Evolutionary conservation across 1,139 yeast genomes (phyloP).

Genomic region (Hansenula anomala): DNA sequence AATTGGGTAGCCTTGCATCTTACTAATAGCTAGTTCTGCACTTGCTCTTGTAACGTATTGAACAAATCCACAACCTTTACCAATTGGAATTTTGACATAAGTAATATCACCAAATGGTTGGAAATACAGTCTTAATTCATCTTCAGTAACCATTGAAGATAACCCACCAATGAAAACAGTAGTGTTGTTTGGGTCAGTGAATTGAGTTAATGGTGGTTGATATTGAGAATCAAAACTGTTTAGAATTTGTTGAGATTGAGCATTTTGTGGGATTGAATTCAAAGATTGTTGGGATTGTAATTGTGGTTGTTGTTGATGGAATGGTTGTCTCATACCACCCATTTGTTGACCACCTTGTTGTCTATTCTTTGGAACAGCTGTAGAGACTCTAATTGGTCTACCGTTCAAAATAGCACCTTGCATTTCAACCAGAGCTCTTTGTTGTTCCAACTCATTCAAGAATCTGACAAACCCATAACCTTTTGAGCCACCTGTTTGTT

Average conservation of each 20-base stretch:
- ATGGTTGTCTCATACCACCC: background rate
- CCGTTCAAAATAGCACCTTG: constrained; percentile 74
- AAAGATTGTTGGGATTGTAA: constrained; percentile 6
- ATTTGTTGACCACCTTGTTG: constrained; percentile 15
- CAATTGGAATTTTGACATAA: constrained; percentile 85
- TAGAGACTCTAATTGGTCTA: constrained; percentile 71
- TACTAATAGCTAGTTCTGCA: constrained; percentile 86
- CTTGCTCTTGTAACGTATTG: constrained; percentile 74
- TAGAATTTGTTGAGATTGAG: constrained; percentile 16
- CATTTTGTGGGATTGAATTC: constrained; percentile 4
- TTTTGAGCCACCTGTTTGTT: constrained; percentile 67
- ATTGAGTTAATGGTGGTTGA: constrained; percentile 44
- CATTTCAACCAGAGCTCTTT: constrained; percentile 75
- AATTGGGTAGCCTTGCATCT: constrained; percentile 90
- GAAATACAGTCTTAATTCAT: constrained; percentile 67
- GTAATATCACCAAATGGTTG: constrained; percentile 82
- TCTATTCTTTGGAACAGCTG: constrained; percentile 64
- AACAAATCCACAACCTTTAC: constrained; percentile 92
- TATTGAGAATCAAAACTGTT: constrained; percentile 21
- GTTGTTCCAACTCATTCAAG: constrained; percentile 64
- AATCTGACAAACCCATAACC: constrained; percentile 95
- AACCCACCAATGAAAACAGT: constrained; percentile 95
- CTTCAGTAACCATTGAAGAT: constrained; percentile 70
- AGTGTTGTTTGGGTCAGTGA: constrained; percentile 76
- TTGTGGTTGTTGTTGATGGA: constrained; percentile 7